Evolutionary conservation across 1,284 basidiomycete species (phyloP).

Genomic region (Cryptococcus depauperatus): DNA sequence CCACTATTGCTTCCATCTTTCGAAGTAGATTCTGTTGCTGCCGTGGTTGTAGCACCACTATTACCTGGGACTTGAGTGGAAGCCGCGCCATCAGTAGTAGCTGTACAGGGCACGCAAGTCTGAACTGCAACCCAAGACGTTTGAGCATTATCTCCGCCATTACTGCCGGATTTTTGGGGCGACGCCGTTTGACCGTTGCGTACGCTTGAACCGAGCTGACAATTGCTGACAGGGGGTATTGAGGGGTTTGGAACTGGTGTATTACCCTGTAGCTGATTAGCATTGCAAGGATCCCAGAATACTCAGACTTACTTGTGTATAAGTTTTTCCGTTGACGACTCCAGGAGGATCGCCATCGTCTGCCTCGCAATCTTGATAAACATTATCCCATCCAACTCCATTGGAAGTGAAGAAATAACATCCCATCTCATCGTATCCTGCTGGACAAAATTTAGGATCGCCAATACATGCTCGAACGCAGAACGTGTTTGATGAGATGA

Average conservation of each 20-base stretch:
- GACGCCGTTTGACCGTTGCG: constrained; percentile 15
- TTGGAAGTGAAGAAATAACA: constrained; percentile 30
- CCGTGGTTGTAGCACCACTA: not conserved
- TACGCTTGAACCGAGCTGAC: constrained; percentile 10
- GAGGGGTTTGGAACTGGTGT: constrained; percentile 9
- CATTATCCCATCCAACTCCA: constrained; percentile 20
- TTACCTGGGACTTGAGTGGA: not conserved
- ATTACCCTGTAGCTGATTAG: constrained; percentile 4
- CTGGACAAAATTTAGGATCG: constrained; percentile 28
- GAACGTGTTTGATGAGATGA: constrained; percentile 28
- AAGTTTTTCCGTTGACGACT: constrained; percentile 20
- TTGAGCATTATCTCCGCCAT: constrained; percentile 4
- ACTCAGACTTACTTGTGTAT: constrained; percentile 14
- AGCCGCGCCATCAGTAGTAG: constrained; percentile 2
- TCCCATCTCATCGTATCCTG: constrained; percentile 26
- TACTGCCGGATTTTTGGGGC: not conserved
- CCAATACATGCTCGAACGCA: constrained; percentile 33
- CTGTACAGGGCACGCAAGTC: constrained; percentile 27
- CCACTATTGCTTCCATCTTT: not conserved
- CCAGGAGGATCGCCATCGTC: constrained; percentile 29
- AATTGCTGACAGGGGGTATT: constrained; percentile 14
- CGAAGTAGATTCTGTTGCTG: not conserved
- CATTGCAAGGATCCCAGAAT: not conserved
- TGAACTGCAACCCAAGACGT: constrained; percentile 25
- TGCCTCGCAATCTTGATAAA: constrained; percentile 27